Conservation (phyloP, 345 rosid genomes). For the Rhodamnia rubescens region DNA sequence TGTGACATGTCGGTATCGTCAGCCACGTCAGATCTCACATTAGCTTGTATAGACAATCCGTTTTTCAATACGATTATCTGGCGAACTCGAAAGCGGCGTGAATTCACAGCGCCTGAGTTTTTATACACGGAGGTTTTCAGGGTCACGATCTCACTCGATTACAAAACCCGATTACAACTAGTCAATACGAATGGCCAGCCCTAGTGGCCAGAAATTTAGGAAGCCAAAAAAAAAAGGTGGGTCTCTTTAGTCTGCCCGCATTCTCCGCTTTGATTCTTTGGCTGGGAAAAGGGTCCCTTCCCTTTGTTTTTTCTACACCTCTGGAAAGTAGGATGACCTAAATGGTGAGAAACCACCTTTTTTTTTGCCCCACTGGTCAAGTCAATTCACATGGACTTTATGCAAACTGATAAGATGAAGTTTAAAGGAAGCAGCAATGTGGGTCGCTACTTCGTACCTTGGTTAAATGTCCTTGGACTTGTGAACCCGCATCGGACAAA, state of each 20-base stretch:
- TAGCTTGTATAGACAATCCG: background rate
- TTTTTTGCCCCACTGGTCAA: background rate
- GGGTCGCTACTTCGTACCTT: background rate
- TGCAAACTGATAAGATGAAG: background rate
- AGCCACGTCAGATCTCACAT: rapidly evolving
- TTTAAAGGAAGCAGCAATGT: background rate
- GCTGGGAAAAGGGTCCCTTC: background rate
- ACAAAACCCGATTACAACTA: background rate
- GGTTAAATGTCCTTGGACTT: background rate
- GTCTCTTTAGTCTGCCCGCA: background rate
- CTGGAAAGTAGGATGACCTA: background rate
- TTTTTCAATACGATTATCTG: rapidly evolving
- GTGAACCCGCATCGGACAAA: background rate
- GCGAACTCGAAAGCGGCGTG: background rate
- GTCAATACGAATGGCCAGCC: background rate
- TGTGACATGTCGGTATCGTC: background rate
- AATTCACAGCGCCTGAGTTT: background rate
- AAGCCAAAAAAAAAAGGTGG: no score
- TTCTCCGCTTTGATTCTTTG: background rate
- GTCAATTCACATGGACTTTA: background rate
- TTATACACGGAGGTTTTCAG: background rate
- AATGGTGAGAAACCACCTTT: background rate
- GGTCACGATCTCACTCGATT: background rate
- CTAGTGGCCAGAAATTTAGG: no score
- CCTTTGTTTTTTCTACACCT: background rate